phyloP scores from a whole-genome alignment of 164 flowering plant genomes.

The Vitis riparia region DNA sequence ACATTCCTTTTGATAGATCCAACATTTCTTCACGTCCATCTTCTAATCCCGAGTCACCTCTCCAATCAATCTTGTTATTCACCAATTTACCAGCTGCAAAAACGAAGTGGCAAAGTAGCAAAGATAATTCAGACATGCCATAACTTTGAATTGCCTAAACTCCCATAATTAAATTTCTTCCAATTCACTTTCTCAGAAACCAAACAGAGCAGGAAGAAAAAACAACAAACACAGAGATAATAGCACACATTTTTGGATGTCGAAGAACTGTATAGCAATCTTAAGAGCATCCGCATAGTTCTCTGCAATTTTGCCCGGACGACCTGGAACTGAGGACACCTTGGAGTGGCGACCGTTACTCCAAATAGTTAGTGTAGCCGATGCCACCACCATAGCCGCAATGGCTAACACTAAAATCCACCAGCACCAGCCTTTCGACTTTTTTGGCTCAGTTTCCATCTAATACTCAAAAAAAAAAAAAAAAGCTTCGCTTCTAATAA shows the following conservation, averaged over 20 bases:
- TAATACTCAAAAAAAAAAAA: background rate
- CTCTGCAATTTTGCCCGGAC: slow-evolving; percentile 6
- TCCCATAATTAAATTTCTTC: too few relatives aligned
- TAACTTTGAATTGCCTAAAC: too few relatives aligned
- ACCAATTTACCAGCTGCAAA: slow-evolving; percentile 41
- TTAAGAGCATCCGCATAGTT: slow-evolving; percentile 36
- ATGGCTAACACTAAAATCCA: slow-evolving; percentile 14
- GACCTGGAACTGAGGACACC: background rate
- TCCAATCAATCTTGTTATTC: slow-evolving; percentile 39
- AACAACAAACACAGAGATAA: background rate
- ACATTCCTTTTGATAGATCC: slow-evolving; percentile 49
- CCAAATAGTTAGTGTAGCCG: slow-evolving; percentile 14
- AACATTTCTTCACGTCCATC: slow-evolving; percentile 35
- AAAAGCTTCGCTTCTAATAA: too few relatives aligned
- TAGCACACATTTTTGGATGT: slow-evolving; percentile 38
- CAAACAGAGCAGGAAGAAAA: too few relatives aligned
- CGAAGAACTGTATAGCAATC: slow-evolving; percentile 38
- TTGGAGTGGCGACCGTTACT: slow-evolving; percentile 4
- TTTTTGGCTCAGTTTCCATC: slow-evolving; percentile 7
- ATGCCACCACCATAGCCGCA: slow-evolving; percentile 15
- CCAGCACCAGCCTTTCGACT: slow-evolving; percentile 23
- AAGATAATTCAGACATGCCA: too few relatives aligned
- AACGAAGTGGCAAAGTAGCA: background rate
- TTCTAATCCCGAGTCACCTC: slow-evolving; percentile 43
- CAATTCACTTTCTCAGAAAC: too few relatives aligned